These are phyloP conservation scores for Lolium rigidum DNA, from an alignment of 176 grass and related monocot genomes.

Conservation along the genomic window DNA sequence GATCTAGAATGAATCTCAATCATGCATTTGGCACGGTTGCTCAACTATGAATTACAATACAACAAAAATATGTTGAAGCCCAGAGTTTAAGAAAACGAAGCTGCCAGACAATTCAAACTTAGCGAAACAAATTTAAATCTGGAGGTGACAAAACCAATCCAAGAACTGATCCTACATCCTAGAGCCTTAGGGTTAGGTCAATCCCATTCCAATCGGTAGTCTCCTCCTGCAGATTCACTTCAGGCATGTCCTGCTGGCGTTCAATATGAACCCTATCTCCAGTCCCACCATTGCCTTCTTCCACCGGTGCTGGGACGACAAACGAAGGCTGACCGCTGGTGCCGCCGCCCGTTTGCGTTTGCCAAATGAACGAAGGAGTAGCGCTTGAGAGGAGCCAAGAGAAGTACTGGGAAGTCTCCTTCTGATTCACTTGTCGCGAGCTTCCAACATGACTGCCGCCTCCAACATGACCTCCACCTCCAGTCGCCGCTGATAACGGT, in stretches of 20 bases:
- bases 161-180: not conserved
- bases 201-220: not conserved
- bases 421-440: no score
- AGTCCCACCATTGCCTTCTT: not conserved
- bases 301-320: not conserved
- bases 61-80: not conserved
- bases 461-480: conserved; percentile 1
- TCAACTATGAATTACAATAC: not conserved
- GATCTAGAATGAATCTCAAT: not conserved
- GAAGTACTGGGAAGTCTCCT: no score
- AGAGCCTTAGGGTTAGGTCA: conserved; percentile 9
- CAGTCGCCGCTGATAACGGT: not conserved
- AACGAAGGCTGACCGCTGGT: not conserved
- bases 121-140: not conserved
- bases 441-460: not conserved
- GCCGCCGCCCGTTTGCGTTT: no score
- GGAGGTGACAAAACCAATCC: not conserved
- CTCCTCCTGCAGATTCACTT: not conserved
- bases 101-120: not conserved
- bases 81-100: not conserved
- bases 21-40: not conserved
- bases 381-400: no score
- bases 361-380: no score
- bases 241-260: not conserved
- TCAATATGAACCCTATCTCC: not conserved